Evolutionary conservation across 1,284 basidiomycete species (phyloP), one percentile per base, ranked within the genome.

Genomic region (Tetrapyrgos nigripes): DNA sequence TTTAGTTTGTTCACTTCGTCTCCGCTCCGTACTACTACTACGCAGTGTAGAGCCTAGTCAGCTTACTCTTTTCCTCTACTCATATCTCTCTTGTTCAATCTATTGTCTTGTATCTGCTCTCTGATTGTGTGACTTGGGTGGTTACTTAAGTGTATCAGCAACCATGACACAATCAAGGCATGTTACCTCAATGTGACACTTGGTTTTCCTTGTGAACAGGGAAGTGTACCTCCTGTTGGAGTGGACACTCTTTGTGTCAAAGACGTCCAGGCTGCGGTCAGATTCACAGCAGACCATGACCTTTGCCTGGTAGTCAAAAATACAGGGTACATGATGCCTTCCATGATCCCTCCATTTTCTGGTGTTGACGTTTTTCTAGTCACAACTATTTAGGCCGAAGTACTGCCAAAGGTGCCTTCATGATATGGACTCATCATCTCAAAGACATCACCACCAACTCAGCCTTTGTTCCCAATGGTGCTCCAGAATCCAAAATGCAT

Each of bases 301-400:
- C 59, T 80, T n/a, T 70, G 70, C 17, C 47, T 79, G n/a, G 74
- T 76, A 3, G 69, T 81, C 43, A 80, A 79, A 64, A 79, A 78
- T 54, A 79, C 77, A 0, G 78, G 73, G 70, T 73, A 52, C 45
- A 70, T 55, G 31, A 14, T 26, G 17, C 26, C 29, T 46, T 43
- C n/a, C 27, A 37, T 27, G 28, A 40, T 29, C 24, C 40, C 29
- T 50, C 35, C 10, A 40, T 29, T 47, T 28, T 28, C 11, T 11
- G 37, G 19, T 40, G 37, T 17, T 45, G 5, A 23, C 26, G 3
- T 45, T 23, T 57, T 54, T 47, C 10, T 62, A 67, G 72, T 3
- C 72, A 73, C 63, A 74, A 74, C 62, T 73, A 61, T 49, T 60
- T 73, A 24, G 77, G 76, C 3, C 68, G 76, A 14, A 75, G 72